Conservation (phyloP, 1,284 basidiomycete species). For the Pyrrhoderma lamaoense region DNA sequence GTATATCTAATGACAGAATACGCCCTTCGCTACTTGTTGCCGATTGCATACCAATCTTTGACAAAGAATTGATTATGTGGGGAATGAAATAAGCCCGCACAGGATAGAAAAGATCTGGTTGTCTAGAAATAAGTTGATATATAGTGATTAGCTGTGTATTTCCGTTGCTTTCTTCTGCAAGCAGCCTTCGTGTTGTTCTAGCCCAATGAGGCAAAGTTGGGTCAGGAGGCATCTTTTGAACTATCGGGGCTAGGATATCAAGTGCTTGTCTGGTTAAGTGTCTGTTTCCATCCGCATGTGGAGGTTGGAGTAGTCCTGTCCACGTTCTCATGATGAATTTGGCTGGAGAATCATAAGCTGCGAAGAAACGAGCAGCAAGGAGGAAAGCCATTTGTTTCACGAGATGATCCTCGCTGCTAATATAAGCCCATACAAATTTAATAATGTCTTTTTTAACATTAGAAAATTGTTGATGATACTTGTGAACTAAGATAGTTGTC, state of each 20-base stretch:
- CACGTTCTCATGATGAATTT: conserved; percentile 96
- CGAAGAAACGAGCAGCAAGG: conserved; percentile 91
- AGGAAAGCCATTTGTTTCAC: conserved; percentile 95
- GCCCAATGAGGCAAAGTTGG: conserved; percentile 81
- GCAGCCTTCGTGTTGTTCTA: conserved; percentile 76
- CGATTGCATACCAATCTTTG: conserved; percentile 78
- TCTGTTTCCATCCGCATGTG: conserved; percentile 73
- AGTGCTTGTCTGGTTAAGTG: conserved; percentile 81
- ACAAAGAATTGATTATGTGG: conserved; percentile 87
- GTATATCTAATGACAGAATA: conserved; percentile 72
- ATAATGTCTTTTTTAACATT: conserved; percentile 91
- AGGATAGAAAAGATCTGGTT: conserved; percentile 89
- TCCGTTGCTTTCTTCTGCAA: conserved; percentile 85
- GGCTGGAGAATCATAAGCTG: conserved; percentile 82
- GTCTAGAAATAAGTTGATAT: conserved; percentile 89
- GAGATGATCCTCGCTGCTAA: conserved; percentile 80
- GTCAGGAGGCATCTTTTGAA: conserved; percentile 51
- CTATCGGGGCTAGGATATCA: conserved; percentile 85
- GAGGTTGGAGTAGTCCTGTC: conserved; percentile 84
- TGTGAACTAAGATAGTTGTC: conserved; percentile 85
- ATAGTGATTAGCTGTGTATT: conserved; percentile 83
- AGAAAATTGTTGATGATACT: conserved; percentile 71
- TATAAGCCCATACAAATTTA: conserved; percentile 90
- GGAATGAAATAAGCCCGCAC: conserved; percentile 94
- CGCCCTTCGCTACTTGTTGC: conserved; percentile 79